These are phyloP conservation scores for Hemisphaericaspora lyxosophila DNA, from an alignment of 1,139 yeast genomes.

Conservation along the genomic window DNA sequence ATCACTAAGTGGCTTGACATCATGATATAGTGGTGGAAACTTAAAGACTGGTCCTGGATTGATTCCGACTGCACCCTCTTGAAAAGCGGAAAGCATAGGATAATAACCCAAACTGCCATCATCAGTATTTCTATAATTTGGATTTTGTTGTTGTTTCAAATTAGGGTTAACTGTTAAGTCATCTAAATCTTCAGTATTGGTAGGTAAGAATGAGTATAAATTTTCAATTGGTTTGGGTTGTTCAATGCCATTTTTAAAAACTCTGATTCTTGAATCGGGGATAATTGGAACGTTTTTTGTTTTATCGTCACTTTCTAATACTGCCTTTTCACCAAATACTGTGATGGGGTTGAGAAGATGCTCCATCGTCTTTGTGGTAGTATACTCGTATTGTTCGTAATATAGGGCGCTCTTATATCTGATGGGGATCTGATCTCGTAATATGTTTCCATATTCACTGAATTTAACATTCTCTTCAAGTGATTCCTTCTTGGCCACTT, in stretches of 20 bases:
- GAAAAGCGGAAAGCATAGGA: conserved; percentile 84
- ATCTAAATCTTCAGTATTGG: conserved; percentile 27
- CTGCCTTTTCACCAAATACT: conserved; percentile 65
- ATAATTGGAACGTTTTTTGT: conserved; percentile 40
- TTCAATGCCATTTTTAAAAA: conserved; percentile 75
- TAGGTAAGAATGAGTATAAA: conserved; percentile 74
- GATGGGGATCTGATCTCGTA: conserved; percentile 86
- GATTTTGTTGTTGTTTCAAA: conserved; percentile 48
- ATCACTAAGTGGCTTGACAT: conserved; percentile 52
- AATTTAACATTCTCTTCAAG: conserved; percentile 23
- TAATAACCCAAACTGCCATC: conserved; percentile 89
- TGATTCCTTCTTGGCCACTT: conserved; percentile 14
- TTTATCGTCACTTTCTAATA: conserved; percentile 29
- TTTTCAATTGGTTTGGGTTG: conserved; percentile 67
- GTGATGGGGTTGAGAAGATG: conserved; percentile 73
- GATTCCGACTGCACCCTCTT: conserved; percentile 72
- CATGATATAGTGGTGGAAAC: conserved; percentile 37
- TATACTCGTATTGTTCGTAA: conserved; percentile 86
- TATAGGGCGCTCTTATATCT: conserved; percentile 74
- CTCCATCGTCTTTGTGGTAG: conserved; percentile 73
- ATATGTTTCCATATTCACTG: conserved; percentile 35
- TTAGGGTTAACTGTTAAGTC: conserved; percentile 27
- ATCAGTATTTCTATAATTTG: conserved; percentile 55
- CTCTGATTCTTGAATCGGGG: conserved; percentile 57
- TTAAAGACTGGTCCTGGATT: conserved; percentile 70